Conservation (phyloP, 768 basidiomycete species). For the Leccinellum albellum region DNA sequence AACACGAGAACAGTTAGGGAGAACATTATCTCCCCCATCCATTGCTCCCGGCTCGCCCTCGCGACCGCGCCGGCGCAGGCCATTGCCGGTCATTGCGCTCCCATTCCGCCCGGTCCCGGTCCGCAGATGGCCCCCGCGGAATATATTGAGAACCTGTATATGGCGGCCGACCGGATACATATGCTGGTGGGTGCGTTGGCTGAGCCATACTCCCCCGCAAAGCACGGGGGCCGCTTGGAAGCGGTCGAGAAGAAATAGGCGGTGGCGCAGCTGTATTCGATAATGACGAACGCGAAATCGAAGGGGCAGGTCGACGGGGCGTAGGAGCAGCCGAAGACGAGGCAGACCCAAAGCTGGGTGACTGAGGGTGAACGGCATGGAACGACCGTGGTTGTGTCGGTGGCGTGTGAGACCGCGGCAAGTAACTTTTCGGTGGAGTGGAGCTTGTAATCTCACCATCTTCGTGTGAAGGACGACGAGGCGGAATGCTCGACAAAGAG, state of each 20-base stretch:
- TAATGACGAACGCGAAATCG: conserved; percentile 30
- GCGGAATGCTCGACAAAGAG: conserved; percentile 9
- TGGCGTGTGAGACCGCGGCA: conserved; percentile 41
- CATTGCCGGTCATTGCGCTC: conserved; percentile 42
- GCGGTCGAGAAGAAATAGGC: conserved; percentile 30
- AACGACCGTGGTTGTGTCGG: conserved; percentile 50
- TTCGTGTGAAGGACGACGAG: conserved; percentile 41
- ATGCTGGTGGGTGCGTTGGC: conserved; percentile 19
- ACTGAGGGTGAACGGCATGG: conserved; percentile 25
- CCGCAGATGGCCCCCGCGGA: conserved; percentile 51
- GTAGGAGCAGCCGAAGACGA: conserved; percentile 19
- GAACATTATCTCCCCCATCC: conserved; percentile 32
- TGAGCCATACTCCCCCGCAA: conserved; percentile 30
- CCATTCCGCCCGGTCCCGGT: conserved; percentile 46
- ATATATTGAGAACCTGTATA: conserved; percentile 33
- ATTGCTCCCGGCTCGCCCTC: conserved; percentile 35
- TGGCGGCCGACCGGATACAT: conserved; percentile 17
- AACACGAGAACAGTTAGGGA: background rate
- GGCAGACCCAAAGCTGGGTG: conserved; percentile 24
- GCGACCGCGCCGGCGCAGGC: conserved; percentile 22
- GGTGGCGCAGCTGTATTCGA: conserved; percentile 20
- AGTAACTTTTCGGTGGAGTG: conserved; percentile 33
- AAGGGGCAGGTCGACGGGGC: conserved; percentile 30
- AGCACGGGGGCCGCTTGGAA: conserved; percentile 40
- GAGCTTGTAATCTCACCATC: conserved; percentile 49